Conservation (phyloP, 139 green algal genomes). For the Chlorella sp. region DNA sequence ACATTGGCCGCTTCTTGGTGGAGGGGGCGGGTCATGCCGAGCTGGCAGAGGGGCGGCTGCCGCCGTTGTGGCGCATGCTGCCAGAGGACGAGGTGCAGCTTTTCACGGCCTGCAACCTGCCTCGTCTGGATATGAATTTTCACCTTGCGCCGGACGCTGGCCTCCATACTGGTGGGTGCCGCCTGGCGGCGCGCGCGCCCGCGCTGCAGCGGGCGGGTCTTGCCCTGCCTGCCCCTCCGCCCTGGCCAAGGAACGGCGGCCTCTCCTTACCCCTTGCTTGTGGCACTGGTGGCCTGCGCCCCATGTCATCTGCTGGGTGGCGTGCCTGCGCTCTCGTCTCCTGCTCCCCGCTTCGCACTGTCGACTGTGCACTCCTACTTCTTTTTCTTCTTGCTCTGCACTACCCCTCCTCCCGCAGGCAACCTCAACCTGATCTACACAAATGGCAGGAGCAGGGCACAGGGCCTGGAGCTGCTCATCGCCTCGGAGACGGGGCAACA, state of each 20-base stretch:
- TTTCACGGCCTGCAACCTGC: slow-evolving; percentile 54
- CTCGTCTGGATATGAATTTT: slow-evolving; percentile 55
- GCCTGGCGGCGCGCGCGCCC: too few relatives aligned
- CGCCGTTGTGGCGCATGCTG: slow-evolving; percentile 36
- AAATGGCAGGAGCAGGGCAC: background rate
- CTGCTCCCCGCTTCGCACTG: background rate
- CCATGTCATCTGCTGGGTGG: too few relatives aligned
- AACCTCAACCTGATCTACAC: slow-evolving; percentile 40
- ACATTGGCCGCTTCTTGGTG: background rate
- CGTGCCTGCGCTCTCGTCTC: too few relatives aligned
- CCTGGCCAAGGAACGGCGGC: too few relatives aligned
- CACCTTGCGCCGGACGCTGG: slow-evolving; percentile 33
- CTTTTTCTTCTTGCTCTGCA: too few relatives aligned
- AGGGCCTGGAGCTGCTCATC: slow-evolving; percentile 34
- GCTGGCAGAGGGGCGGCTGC: slow-evolving; percentile 4
- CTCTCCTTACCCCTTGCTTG: too few relatives aligned
- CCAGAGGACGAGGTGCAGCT: slow-evolving; percentile 19
- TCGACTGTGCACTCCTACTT: too few relatives aligned
- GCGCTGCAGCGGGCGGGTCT: too few relatives aligned
- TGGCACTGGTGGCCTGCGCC: too few relatives aligned
- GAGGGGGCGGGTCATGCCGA: background rate
- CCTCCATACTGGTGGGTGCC: slow-evolving; percentile 16
- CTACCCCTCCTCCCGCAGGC: slow-evolving; percentile 32
- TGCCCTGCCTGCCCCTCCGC: too few relatives aligned
- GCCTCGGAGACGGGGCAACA: slow-evolving; percentile 37